Evolutionary conservation across 257 asterid genomes (phyloP).

Genomic region (Nemophila menziesii): DNA sequence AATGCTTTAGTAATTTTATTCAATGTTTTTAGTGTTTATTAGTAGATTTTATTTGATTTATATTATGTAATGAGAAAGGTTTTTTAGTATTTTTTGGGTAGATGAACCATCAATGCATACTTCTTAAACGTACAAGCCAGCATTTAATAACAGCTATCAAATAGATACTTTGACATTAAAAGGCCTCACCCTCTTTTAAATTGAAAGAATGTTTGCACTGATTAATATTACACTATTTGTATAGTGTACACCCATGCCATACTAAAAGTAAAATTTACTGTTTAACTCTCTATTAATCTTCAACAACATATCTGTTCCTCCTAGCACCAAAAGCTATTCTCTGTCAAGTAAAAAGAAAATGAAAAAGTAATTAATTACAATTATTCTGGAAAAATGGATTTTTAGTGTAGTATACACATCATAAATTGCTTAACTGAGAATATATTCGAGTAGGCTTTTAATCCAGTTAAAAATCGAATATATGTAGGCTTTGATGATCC

Average conservation of each 20-base stretch:
- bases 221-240: not conserved
- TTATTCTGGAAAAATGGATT: not conserved
- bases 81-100: too few species aligned
- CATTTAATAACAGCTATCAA: not conserved
- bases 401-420: not conserved
- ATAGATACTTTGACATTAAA: not conserved
- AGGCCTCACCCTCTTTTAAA: not conserved
- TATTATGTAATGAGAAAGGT: too few species aligned
- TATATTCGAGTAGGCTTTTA: conserved; percentile 88
- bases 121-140: not conserved
- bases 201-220: not conserved
- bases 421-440: conserved; percentile 51
- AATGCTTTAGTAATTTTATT: too few species aligned
- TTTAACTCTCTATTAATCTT: conserved; percentile 29
- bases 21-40: too few species aligned
- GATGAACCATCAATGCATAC: too few species aligned
- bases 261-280: not conserved
- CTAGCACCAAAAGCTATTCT: conserved; percentile 88
- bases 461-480: conserved; percentile 88
- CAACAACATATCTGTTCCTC: conserved; percentile 63
- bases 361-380: not conserved
- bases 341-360: conserved; percentile 20
- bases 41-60: too few species aligned
- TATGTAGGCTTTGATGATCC: conserved; percentile 80
- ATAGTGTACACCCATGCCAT: not conserved